phyloP scores from a whole-genome alignment of 2,329 filamentous ascomycete genomes.

The Penicillium vulpinum region DNA sequence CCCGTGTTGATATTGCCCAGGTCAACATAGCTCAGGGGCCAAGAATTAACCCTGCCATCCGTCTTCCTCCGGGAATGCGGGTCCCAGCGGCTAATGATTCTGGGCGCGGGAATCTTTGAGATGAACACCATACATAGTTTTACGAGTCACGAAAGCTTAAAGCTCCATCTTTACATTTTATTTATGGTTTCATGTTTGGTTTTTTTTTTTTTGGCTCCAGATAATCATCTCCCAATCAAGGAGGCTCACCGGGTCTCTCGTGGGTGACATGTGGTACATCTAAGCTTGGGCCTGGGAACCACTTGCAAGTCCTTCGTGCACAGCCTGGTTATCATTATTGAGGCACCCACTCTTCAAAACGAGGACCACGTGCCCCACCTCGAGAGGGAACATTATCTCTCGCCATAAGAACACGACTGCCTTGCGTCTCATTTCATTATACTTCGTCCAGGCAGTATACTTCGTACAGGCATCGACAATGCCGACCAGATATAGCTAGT shows the following conservation, averaged over 20 bases:
- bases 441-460: neutral
- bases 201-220: neutral
- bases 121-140: conserved; percentile 11
- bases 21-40: conserved; percentile 22
- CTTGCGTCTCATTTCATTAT: neutral
- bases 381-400: neutral
- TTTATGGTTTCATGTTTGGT: neutral
- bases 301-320: neutral
- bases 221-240: neutral
- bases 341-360: neutral
- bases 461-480: neutral
- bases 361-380: neutral
- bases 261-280: neutral
- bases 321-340: neutral
- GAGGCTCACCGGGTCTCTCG: neutral
- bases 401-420: neutral
- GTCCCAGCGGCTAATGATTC: conserved; percentile 9
- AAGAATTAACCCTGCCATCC: conserved; percentile 32
- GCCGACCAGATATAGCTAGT: neutral
- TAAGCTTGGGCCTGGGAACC: neutral
- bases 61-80: conserved; percentile 43
- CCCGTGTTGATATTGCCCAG: conserved; percentile 73
- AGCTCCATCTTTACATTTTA: conserved; percentile 2
- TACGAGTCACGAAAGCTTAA: conserved; percentile 17
- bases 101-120: conserved; percentile 30